Conservation (phyloP, 495 filamentous ascomycete species). For the Echria macrotheca region DNA sequence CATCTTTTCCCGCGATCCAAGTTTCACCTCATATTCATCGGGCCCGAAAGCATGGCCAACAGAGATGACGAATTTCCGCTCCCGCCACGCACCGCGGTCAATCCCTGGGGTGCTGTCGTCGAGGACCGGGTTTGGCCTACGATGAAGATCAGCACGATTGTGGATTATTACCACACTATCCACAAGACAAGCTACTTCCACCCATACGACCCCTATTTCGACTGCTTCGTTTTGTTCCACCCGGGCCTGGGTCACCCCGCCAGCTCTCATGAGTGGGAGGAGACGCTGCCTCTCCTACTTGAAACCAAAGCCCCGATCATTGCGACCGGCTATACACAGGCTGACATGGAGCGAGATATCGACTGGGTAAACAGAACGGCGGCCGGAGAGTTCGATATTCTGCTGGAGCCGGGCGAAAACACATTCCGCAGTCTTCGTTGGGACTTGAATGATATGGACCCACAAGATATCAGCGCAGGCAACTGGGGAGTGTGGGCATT, state of each 20-base stretch:
- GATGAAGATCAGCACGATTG: constrained; percentile 94
- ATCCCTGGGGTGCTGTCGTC: constrained; percentile 88
- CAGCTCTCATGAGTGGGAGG: constrained; percentile 85
- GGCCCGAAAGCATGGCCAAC: constrained; percentile 89
- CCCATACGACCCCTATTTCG: constrained; percentile 96
- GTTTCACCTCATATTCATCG: constrained; percentile 89
- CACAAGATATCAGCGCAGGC: constrained; percentile 86
- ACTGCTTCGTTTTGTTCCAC: constrained; percentile 93
- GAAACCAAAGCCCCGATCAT: constrained; percentile 94
- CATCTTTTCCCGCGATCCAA: constrained; percentile 79
- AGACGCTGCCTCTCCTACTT: constrained; percentile 79
- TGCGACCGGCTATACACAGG: constrained; percentile 91
- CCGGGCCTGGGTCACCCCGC: constrained; percentile 92
- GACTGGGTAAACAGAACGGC: constrained; percentile 81
- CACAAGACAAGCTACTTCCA: constrained; percentile 83
- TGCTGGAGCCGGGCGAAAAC: constrained; percentile 91
- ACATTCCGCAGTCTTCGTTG: constrained; percentile 89
- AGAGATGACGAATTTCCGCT: constrained; percentile 86
- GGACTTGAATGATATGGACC: constrained; percentile 95
- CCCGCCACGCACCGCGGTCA: constrained; percentile 71
- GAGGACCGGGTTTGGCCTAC: constrained; percentile 78
- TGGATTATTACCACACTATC: constrained; percentile 97
- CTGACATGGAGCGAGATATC: constrained; percentile 87
- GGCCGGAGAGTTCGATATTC: constrained; percentile 81
- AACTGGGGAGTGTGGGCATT: constrained; percentile 98